Evolutionary conservation across 257 asterid genomes (phyloP).

Genomic region (Avicennia marina): DNA sequence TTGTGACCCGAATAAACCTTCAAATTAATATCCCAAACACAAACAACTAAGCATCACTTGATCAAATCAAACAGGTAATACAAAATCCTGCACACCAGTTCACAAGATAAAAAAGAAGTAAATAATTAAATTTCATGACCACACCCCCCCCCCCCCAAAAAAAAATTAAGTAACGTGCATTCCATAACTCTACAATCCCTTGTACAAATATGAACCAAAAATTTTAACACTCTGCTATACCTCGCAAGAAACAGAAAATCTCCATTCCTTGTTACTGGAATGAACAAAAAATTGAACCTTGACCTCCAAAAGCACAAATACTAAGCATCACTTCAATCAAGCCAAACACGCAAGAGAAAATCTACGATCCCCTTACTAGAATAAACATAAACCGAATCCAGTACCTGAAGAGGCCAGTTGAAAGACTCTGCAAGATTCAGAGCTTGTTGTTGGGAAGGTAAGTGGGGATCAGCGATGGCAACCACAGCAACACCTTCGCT

Average conservation of each 20-base stretch:
- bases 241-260: neutral
- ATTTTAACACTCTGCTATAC: neutral
- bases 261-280: neutral
- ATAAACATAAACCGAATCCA: neutral
- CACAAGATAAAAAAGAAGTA: no score
- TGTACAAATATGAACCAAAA: neutral
- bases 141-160: no score
- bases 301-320: neutral
- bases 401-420: constrained; percentile 62
- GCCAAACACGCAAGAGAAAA: neutral
- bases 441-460: constrained; percentile 69
- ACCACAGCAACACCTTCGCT: constrained; percentile 67
- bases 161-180: no score
- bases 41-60: neutral
- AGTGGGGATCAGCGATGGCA: constrained; percentile 81
- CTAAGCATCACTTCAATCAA: neutral
- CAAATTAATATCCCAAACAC: constrained; percentile 10
- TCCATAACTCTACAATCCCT: no score
- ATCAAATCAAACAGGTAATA: neutral
- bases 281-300: constrained; percentile 20
- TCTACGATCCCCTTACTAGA: neutral
- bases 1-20: constrained; percentile 69
- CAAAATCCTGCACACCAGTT: neutral
- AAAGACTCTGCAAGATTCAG: constrained; percentile 48
- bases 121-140: no score